Evolutionary conservation across 495 filamentous ascomycete species (phyloP).

Genomic region (Xylaria bambusicola): DNA sequence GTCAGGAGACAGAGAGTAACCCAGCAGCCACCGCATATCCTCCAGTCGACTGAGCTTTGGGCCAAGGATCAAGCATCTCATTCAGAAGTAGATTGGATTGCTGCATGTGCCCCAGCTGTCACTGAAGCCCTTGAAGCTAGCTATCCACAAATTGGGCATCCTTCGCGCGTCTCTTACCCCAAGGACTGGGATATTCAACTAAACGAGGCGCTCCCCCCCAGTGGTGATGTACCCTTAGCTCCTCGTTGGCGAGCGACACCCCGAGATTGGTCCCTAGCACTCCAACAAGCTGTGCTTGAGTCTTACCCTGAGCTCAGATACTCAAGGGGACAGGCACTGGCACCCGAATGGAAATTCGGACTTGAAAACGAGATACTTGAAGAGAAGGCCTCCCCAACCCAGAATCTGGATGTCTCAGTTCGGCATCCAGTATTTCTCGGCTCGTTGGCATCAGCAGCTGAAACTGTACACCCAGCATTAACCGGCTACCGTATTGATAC

Average conservation of each 20-base stretch:
- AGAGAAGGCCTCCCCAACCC: slow-evolving; percentile 4
- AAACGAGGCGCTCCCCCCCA: slow-evolving; percentile 19
- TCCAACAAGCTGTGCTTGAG: slow-evolving; percentile 33
- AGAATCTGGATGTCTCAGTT: slow-evolving; percentile 30
- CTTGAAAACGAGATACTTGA: slow-evolving; percentile 23
- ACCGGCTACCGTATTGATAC: slow-evolving; percentile 28
- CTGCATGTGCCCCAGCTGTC: slow-evolving; percentile 38
- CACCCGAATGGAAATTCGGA: slow-evolving; percentile 31
- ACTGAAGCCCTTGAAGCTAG: slow-evolving; percentile 34
- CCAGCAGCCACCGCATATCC: slow-evolving; percentile 28
- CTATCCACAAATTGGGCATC: slow-evolving; percentile 26
- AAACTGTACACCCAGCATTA: slow-evolving; percentile 41
- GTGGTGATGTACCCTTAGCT: slow-evolving; percentile 13
- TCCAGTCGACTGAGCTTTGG: slow-evolving; percentile 41
- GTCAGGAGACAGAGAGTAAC: slow-evolving; percentile 25
- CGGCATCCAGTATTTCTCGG: slow-evolving; percentile 46
- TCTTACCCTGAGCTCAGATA: slow-evolving; percentile 30
- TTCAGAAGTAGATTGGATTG: slow-evolving; percentile 36
- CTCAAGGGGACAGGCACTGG: slow-evolving; percentile 22
- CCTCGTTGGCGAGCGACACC: slow-evolving; percentile 25
- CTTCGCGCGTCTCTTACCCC: slow-evolving; percentile 26
- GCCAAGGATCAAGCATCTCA: slow-evolving; percentile 2
- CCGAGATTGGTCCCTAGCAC: slow-evolving; percentile 38
- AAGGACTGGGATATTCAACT: slow-evolving; percentile 24
- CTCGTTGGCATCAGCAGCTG: slow-evolving; percentile 31